Base-by-base conservation (phyloP, 2,329 filamentous ascomycete species). In the Penicillium capsulatum region DNA sequence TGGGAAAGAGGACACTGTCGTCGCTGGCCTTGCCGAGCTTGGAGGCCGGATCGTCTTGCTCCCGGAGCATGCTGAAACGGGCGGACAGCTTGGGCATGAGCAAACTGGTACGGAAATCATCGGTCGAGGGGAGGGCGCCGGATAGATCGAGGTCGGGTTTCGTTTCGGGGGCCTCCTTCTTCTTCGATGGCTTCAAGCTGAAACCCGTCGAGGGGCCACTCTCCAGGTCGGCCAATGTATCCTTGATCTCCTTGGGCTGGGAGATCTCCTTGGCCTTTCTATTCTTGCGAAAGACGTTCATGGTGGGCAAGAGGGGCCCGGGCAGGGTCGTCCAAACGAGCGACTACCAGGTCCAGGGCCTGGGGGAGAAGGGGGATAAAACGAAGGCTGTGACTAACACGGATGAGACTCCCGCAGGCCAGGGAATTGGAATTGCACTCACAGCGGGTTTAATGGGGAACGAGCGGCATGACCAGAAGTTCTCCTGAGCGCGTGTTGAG, bases 1-100 rank as follows among this genome's bases (percentile, higher is more conserved):
- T 90, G 3, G 86, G 86, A 48, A 81, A 85, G 14, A 97, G 69
- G 3, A 97, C 90, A 52, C 90, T 96, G 65, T 96, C 91, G 60
- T 97, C 91, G 64, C 86, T 92, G 11, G 91, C 91, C 65, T 97
- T 96, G 42, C 91, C 91, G 20, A 96, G 76, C 62, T 89, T 85
- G 2, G 88, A 91, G 47, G 73, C 83, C 1, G 91, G 91, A 57
- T 96, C 89, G 61, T 96, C 90, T 63, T 96, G 91, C 65, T 96
- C 91, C 56, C 88, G 76, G 20, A 97, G 72, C 91, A 97, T 97
- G 53, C 91, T 97, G 64, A 98, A 98, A 5, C 92, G 82, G 9
- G 90, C 88, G 0, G 91, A 97, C 3, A 98, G 75, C 29, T 90
- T 91, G 0, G 88, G 90, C 91, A 98, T 94, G 47, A 98, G 74